Base-by-base conservation (phyloP, 192 early-diverging fungal genomes). In the Coemansia sp. region DNA sequence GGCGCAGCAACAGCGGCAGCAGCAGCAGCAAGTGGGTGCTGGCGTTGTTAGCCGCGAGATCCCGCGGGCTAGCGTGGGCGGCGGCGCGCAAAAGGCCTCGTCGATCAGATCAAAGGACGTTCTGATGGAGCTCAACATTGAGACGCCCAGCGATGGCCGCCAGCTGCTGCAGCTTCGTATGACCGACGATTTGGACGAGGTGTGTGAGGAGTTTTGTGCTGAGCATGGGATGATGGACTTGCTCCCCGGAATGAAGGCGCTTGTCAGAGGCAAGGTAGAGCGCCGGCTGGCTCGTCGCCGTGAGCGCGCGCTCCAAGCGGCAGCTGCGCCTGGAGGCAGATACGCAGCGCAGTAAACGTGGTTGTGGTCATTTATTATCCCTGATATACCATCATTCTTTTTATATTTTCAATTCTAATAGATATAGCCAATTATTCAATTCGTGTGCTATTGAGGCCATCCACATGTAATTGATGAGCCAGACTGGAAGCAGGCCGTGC, bases 111-210 rank as follows among this genome's bases (percentile, higher is more conserved):
- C 77, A 20, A 79, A 70, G 49, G 71, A 73, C 36, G 71, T 79
- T 1, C 45, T 79, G 59, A 79, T 79, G 77, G 77, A 79, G 71
- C 68, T 79, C 35, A 79, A 79, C 56, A 79, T 79, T n/a, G 77
- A 79, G 49, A 79, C 77, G 2, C 77, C 77, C 0, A 32, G 70
- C 20, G 54, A 74, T 24, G 77, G 77, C 27, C 71, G 71, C 31
- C 71, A 79, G 64, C 45, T 73, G 53, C 25, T 79, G 47, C 77
- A 79, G 68, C 68, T 79, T 9, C 71, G 68, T 3, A 68, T 61
- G 29, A 69, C 68, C 22, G 77, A 79, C 53, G 58, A 70, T 42
- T 24, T 79, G 6, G 71, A 79, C 27, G 60, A 59, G n/a, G 25
- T 62, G 31, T 79, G 77, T 36, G 77, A 79, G 43, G 51, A 63